Evolutionary conservation across 2,329 filamentous ascomycete species (phyloP), one percentile per base, ranked within the genome.

Genomic region (Aspergillus fijiensis): DNA sequence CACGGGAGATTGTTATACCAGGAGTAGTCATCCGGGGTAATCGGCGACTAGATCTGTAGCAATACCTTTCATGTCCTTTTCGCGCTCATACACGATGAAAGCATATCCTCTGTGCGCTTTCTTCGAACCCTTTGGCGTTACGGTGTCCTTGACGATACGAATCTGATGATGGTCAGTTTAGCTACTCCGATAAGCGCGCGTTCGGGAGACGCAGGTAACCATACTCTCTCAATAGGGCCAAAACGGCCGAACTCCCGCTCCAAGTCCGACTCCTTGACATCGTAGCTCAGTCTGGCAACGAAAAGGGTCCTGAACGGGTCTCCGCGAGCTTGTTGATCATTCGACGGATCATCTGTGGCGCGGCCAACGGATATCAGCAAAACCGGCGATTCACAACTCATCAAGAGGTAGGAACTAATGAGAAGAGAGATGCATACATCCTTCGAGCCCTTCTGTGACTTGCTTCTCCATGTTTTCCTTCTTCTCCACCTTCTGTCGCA

Each of bases 1-100:
- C 45, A 33, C 21, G 21, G 45, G 25, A 45, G 55, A 59, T 51
- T 61, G 57, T 54, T 35, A 56, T 63, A 65, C 53, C 53, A 49
- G 42, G 31, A 29, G 45, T n/a, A 48, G 39, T 45, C 39, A 55
- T 49, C 29, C 53, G 48, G 53, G 42, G 31, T 14, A 47, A 45
- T 31, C 29, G 53, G 53, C 53, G 53, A 55, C 42, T 55, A 49
- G 53, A 53, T 49, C 52, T 59, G 61, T 54, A 51, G 55, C 59
- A 61, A 65, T 96, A 97, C 93, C 92, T 92, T 96, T 96, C 93
- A 98, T 97, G 76, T 98, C 95, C 79, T 94, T 93, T 80, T 98
- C 95, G 76, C 91, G 89, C 79, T 98, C 94, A 74, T 94, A 99
- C 57, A 98, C 91, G 68, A 99, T 89, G 74, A 99, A 99, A 63